These are phyloP conservation scores for Blechomonas ayalai DNA, from an alignment of 208 protist genomes.

Conservation along the genomic window DNA sequence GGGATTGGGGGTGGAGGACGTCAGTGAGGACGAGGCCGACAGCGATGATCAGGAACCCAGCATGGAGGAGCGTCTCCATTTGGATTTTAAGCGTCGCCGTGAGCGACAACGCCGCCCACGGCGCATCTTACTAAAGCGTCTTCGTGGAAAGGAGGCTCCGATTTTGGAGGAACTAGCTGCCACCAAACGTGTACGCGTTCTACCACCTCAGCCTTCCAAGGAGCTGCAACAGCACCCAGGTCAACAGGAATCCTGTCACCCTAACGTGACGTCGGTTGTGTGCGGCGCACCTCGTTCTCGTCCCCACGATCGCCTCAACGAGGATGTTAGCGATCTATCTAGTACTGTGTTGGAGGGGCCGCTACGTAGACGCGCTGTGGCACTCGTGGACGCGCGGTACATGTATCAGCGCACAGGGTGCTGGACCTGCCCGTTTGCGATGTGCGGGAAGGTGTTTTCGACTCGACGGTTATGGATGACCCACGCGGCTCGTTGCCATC, in stretches of 20 bases:
- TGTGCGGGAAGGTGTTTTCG: conserved; percentile 26
- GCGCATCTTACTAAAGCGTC: conserved; percentile 34
- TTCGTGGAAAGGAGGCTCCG: conserved; percentile 37
- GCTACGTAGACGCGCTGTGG: conserved; percentile 3
- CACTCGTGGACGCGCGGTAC: neutral
- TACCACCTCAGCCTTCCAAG: too few relatives aligned
- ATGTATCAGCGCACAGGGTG: neutral
- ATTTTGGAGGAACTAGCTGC: too few relatives aligned
- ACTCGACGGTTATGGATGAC: conserved; percentile 21
- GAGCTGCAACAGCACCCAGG: too few relatives aligned
- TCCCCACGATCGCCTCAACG: too few relatives aligned
- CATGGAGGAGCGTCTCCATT: neutral
- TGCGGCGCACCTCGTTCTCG: too few relatives aligned
- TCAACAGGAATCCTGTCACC: too few relatives aligned
- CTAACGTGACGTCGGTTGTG: too few relatives aligned
- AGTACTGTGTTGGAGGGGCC: too few relatives aligned
- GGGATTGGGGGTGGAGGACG: neutral
- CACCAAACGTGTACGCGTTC: too few relatives aligned
- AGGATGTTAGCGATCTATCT: too few relatives aligned
- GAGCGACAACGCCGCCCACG: conserved; percentile 21
- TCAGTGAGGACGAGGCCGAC: neutral
- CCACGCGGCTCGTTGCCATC: conserved; percentile 37
- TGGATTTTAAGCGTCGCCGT: conserved; percentile 36
- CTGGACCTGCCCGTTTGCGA: conserved; percentile 35
- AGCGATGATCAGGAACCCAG: conserved; percentile 1